A percentile compares a stretch with the other conserved stretches of the same genome.
Evolutionary conservation across 176 grass and related monocot species (phyloP).

Genomic region (Hsuehochloa calcarea): DNA sequence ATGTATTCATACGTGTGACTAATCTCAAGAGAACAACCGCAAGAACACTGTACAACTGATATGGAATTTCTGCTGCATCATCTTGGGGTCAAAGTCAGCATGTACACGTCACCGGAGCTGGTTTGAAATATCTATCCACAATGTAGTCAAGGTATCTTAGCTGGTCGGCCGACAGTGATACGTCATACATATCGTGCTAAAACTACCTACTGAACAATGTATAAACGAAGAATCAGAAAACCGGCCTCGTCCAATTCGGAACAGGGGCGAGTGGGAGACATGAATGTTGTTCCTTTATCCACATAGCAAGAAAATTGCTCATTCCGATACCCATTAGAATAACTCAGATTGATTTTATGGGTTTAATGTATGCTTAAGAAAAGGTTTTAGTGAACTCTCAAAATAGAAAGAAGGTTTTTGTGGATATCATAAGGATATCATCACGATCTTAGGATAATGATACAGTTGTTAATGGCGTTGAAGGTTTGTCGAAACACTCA

Average conservation of each 20-base stretch:
- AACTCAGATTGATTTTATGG: neutral
- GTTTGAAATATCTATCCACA: conserved; percentile 10
- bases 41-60: neutral
- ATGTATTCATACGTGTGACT: neutral
- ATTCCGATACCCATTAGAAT: neutral
- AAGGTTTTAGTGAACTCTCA: neutral
- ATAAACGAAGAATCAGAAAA: neutral
- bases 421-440: no score
- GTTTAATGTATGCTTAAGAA: neutral
- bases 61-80: neutral
- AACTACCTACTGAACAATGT: neutral
- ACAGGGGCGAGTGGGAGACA: neutral
- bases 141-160: conserved; percentile 13
- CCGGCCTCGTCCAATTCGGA: neutral
- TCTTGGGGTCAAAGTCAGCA: neutral
- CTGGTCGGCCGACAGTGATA: conserved; percentile 29
- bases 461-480: no score
- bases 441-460: no score
- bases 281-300: neutral
- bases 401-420: neutral
- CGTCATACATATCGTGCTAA: neutral
- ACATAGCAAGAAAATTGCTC: neutral
- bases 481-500: no score
- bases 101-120: neutral
- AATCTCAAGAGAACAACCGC: neutral